Evolutionary conservation across 2,329 filamentous ascomycete species (phyloP).

Genomic region (Aphanoascus verrucosus): DNA sequence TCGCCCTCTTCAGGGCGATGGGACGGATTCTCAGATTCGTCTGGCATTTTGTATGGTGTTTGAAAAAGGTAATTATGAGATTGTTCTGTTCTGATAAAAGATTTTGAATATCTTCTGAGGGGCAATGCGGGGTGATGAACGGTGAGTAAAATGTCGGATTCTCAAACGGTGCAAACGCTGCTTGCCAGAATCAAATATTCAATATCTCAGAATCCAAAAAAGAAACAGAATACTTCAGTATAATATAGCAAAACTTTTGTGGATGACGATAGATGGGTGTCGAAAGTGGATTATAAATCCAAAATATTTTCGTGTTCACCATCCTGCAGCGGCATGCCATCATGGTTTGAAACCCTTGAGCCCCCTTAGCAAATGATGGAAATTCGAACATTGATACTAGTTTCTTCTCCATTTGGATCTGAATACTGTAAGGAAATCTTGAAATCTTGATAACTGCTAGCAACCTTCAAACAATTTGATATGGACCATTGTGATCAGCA

Average conservation of each 20-base stretch:
- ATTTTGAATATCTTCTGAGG: constrained; percentile 1
- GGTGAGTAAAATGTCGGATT: not conserved
- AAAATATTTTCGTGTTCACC: not conserved
- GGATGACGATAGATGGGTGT: not conserved
- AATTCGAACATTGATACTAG: no score
- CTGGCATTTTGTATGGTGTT: constrained; percentile 5
- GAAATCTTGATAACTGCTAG: no score
- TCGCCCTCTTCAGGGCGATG: constrained; percentile 39
- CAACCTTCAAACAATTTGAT: no score
- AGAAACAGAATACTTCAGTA: not conserved
- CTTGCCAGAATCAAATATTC: not conserved
- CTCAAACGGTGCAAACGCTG: not conserved
- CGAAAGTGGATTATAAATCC: constrained; percentile 12
- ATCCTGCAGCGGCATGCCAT: no score
- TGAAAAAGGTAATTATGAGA: not conserved
- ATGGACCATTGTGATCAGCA: no score
- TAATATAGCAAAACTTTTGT: not conserved
- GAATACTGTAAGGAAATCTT: no score
- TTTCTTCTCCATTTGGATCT: no score
- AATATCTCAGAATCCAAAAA: not conserved
- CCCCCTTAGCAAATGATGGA: no score
- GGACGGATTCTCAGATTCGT: constrained; percentile 3
- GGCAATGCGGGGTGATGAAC: constrained; percentile 9
- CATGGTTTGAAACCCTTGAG: no score
- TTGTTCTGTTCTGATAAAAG: not conserved